These are phyloP conservation scores for Picochlorum sp. DNA, from an alignment of 139 green algal species.

Conservation along the genomic window DNA sequence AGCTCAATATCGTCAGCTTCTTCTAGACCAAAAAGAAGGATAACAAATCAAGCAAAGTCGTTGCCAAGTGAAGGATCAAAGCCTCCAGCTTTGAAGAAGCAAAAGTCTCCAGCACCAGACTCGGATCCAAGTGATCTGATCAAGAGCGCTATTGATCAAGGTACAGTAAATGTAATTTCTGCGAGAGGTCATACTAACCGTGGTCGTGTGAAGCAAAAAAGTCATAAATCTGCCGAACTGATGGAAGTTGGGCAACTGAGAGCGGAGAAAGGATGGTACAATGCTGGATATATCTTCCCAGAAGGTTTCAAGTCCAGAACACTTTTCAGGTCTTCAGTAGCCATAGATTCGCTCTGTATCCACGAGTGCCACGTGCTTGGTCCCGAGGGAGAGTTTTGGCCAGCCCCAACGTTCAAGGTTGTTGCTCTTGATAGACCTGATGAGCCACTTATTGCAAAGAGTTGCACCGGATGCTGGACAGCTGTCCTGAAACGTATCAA, in stretches of 20 bases:
- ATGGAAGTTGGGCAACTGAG: constrained; percentile 34
- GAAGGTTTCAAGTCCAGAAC: constrained; percentile 67
- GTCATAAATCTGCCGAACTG: constrained; percentile 53
- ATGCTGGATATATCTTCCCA: constrained; percentile 90
- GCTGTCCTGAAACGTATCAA: constrained; percentile 85
- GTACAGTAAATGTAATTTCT: constrained; percentile 26
- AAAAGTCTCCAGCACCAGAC: too few relatives aligned
- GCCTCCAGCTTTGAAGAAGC: too few relatives aligned
- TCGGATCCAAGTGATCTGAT: too few relatives aligned
- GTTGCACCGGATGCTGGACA: constrained; percentile 83
- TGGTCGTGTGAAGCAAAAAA: constrained; percentile 71
- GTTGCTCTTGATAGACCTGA: constrained; percentile 60
- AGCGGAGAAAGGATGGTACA: constrained; percentile 48
- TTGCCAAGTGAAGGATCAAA: too few relatives aligned
- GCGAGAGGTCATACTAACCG: constrained; percentile 60
- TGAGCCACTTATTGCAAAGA: constrained; percentile 70
- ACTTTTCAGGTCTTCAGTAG: constrained; percentile 54
- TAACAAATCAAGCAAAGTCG: too few relatives aligned
- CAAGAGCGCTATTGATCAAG: background rate
- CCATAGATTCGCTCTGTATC: constrained; percentile 48
- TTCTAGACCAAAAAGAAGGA: too few relatives aligned
- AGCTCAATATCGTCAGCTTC: too few relatives aligned
- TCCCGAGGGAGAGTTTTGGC: constrained; percentile 55
- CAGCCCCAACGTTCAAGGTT: constrained; percentile 67
- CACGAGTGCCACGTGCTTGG: constrained; percentile 77